Evolutionary conservation across 352 stramenopile species (phyloP).

Genomic region (Peronospora belbahrii): DNA sequence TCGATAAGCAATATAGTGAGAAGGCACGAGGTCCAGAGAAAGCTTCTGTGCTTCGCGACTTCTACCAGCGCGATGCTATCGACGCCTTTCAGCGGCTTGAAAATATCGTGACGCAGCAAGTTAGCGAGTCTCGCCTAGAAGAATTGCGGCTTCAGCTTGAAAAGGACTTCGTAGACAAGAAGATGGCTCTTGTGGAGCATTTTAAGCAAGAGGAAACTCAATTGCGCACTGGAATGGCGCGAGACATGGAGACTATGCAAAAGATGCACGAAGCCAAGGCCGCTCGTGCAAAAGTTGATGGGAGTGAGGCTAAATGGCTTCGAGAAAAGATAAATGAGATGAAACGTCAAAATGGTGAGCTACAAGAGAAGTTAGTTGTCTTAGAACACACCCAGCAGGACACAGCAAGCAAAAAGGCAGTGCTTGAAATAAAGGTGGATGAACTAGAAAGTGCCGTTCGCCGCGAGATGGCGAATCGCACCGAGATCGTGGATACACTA

Average conservation of each 20-base stretch:
- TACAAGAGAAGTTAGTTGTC: conserved; percentile 38
- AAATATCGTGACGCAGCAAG: conserved; percentile 33
- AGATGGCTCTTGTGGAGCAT: conserved; percentile 46
- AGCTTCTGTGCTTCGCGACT: conserved; percentile 39
- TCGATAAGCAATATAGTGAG: conserved; percentile 43
- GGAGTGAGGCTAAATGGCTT: conserved; percentile 42
- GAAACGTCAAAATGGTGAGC: conserved; percentile 30
- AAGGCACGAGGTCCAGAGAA: conserved; percentile 47
- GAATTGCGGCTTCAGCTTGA: conserved; percentile 47
- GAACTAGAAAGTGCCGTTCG: conserved; percentile 47
- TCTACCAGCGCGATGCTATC: conserved; percentile 51
- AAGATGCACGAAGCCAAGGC: conserved; percentile 56
- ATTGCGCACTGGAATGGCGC: conserved; percentile 43
- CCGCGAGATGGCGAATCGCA: conserved; percentile 56
- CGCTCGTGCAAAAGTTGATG: conserved; percentile 57
- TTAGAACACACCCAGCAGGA: conserved; percentile 41
- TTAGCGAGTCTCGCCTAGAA: conserved; percentile 49
- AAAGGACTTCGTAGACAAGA: conserved; percentile 51
- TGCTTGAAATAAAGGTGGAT: conserved; percentile 38
- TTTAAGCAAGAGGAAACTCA: conserved; percentile 64
- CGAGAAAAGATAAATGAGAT: conserved; percentile 36
- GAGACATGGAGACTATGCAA: conserved; percentile 61
- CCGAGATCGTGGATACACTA: conserved; percentile 69
- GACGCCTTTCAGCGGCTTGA: conserved; percentile 50
- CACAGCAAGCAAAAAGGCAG: conserved; percentile 22